Base-by-base conservation (phyloP, 2,329 filamentous ascomycete species). In the Cordyceps cateniannulata region DNA sequence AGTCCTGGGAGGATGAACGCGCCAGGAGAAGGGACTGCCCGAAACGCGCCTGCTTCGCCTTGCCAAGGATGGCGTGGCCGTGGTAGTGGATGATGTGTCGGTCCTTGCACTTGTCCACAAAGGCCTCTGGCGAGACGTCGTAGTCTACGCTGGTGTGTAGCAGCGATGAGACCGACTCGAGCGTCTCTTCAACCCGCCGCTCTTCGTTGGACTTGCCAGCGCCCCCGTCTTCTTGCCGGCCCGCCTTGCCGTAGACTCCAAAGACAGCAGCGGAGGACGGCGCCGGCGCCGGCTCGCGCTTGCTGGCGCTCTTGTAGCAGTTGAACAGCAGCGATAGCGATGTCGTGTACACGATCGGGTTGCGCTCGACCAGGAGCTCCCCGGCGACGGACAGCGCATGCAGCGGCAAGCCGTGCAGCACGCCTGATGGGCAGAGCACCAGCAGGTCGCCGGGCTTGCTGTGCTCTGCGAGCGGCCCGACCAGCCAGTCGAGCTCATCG, bases 31-130 rank as follows among this genome's bases (percentile, higher is more conserved):
- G 53, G 3, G 53, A 56, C 42, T 56, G 53, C 0, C 25, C 40
- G 38, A 56, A 56, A 10, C 42, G 24, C 18, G 32, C n/a, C 12
- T 47, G 18, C 18, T 56, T 56, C 2, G 42, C 10, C 29, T 38
- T 56, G 18, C 53, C 53, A 24, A 56, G 42, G 25, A 56, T 24
- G 27, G 53, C 53, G 20, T 56, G 53, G 1, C 53, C 53, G 9
- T 56, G 53, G 27, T 56, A 56, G 53, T 56, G 53, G 25, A 56
- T 56, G 9, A 56, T n/a, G 53, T 56, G 53, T 42, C 40, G 53
- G 29, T 47, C 42, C 40, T 22, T 47, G 27, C 53, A 47, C n/a
- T 18, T 8, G 10, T 32, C 40, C 5, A 56, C 7, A 14, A 56
- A 56, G 5, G 12, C 5, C 1, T n/a, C 42, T 12, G 53, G 53